A percentile compares a stretch with the other conserved stretches of the same genome.
Conservation (phyloP, 345 rosid species). For the Firmiana major region DNA sequence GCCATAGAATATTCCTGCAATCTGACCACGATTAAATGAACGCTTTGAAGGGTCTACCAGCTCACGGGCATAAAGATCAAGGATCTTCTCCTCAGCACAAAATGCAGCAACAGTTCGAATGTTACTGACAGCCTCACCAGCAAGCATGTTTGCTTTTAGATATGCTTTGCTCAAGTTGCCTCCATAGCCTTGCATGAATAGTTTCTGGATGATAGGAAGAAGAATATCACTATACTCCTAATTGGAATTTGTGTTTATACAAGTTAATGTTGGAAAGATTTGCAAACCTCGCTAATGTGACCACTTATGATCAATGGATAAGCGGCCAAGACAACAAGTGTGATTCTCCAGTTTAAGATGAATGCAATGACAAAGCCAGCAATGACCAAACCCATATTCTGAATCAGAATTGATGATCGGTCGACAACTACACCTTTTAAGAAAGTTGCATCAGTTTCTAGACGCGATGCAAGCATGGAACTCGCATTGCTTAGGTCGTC, state of each 20-base stretch:
- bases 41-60: conserved; percentile 75
- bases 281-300: conserved; percentile 88
- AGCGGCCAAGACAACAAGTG: conserved; percentile 81
- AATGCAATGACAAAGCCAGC: conserved; percentile 77
- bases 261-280: background rate
- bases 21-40: conserved; percentile 83
- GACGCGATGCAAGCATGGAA: conserved; percentile 76
- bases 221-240: background rate
- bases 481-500: conserved; percentile 80
- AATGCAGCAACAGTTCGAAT: conserved; percentile 93
- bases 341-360: conserved; percentile 89
- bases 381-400: conserved; percentile 71
- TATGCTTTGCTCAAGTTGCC: conserved; percentile 94
- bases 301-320: conserved; percentile 87
- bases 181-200: conserved; percentile 96
- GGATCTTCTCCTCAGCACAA: conserved; percentile 82
- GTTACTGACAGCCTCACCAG: conserved; percentile 92
- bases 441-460: conserved; percentile 82
- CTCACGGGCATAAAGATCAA: conserved; percentile 70
- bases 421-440: conserved; percentile 73
- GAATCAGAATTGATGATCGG: conserved; percentile 70
- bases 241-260: background rate
- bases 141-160: conserved; percentile 90
- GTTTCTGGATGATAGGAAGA: conserved; percentile 49
- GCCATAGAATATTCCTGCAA: conserved; percentile 88